phyloP scores from a whole-genome alignment of 1,284 basidiomycete species.

The Irpex sp. region DNA sequence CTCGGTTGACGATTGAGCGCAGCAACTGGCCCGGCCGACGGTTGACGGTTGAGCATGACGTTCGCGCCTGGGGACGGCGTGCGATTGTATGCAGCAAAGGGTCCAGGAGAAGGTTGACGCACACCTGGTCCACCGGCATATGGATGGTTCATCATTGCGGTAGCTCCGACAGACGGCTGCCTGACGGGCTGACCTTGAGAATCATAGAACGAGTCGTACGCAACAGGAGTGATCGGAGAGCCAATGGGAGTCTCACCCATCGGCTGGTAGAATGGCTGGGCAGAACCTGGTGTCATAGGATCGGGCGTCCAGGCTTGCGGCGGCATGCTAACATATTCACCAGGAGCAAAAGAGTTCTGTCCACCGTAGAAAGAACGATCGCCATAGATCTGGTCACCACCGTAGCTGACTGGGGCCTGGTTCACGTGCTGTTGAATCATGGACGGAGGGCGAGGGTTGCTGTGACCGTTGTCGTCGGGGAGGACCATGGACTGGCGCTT shows the following conservation, averaged over 20 bases:
- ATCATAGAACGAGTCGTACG: constrained; percentile 24
- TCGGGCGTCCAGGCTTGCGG: constrained; percentile 18
- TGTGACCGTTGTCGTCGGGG: constrained; percentile 36
- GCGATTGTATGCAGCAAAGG: not conserved
- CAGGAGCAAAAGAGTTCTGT: constrained; percentile 21
- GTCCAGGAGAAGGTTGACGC: constrained; percentile 10
- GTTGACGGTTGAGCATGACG: constrained; percentile 1
- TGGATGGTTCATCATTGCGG: constrained; percentile 19
- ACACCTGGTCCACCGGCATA: not conserved
- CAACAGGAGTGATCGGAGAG: constrained; percentile 27
- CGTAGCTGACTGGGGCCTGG: constrained; percentile 10
- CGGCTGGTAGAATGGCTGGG: constrained; percentile 33
- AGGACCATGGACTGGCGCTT: constrained; percentile 57
- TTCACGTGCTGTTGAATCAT: constrained; percentile 33
- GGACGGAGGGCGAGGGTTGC: constrained; percentile 23
- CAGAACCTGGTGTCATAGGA: constrained; percentile 18
- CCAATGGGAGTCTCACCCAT: constrained; percentile 29
- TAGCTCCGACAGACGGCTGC: constrained; percentile 14
- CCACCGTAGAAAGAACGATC: constrained; percentile 22
- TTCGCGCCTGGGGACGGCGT: constrained; percentile 4
- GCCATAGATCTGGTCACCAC: constrained; percentile 3
- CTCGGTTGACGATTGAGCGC: not conserved
- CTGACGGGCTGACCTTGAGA: constrained; percentile 19
- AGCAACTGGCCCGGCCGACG: constrained; percentile 2
- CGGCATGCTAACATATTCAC: constrained; percentile 21